phyloP scores from a whole-genome alignment of 2,329 filamentous ascomycete species.

The Fusarium sublunatum region DNA sequence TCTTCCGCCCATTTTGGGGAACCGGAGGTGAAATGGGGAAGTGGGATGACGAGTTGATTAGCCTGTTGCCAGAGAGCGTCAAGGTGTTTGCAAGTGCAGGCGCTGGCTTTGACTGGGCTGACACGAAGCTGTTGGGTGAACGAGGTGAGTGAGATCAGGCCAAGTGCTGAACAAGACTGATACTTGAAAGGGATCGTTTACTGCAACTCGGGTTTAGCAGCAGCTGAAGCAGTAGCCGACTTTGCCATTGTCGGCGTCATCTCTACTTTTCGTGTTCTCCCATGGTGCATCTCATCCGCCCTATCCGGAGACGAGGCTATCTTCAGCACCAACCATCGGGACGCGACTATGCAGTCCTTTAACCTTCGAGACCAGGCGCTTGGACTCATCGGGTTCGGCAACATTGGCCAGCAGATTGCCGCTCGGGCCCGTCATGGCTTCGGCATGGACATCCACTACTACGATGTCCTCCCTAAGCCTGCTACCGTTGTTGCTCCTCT shows the following conservation, averaged over 20 bases:
- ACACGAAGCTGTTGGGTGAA: constrained; percentile 69
- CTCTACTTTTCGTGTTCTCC: constrained; percentile 74
- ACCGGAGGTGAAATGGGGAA: constrained; percentile 74
- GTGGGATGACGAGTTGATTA: constrained; percentile 71
- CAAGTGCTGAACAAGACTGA: constrained; percentile 7
- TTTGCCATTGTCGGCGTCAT: constrained; percentile 76
- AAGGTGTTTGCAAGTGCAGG: constrained; percentile 73
- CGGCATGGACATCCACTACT: constrained; percentile 74
- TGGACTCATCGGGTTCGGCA: constrained; percentile 76
- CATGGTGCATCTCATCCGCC: constrained; percentile 71
- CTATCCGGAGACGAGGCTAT: constrained; percentile 48
- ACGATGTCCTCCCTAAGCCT: constrained; percentile 66
- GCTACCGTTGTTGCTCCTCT: constrained; percentile 55
- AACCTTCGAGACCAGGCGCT: constrained; percentile 72
- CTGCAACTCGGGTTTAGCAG: constrained; percentile 77
- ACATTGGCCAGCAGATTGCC: constrained; percentile 72
- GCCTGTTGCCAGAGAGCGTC: constrained; percentile 64
- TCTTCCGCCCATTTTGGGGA: constrained; percentile 71
- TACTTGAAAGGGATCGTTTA: constrained; percentile 67
- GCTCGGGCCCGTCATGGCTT: constrained; percentile 64
- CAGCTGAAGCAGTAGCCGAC: constrained; percentile 78
- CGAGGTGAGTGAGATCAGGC: constrained; percentile 57
- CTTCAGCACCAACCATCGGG: constrained; percentile 70
- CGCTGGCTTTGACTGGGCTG: constrained; percentile 74
- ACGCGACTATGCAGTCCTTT: constrained; percentile 68